Base-by-base conservation (phyloP, 108 stramenopile species). In the Aureococcus anophagefferens region DNA sequence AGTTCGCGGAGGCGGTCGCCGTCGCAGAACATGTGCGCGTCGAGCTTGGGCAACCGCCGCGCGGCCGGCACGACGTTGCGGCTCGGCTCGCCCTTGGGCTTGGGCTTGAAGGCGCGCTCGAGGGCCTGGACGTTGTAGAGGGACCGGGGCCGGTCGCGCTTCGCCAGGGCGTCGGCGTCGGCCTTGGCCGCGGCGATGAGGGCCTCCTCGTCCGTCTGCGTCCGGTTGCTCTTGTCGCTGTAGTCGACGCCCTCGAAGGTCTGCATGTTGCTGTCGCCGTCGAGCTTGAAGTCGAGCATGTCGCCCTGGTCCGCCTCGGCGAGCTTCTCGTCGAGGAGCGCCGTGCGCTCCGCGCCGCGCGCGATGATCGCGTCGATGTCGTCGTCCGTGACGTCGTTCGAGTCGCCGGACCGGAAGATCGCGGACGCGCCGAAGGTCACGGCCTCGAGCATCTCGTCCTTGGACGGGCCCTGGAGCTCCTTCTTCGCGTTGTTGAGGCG, bases 211-310 rank as follows among this genome's bases (percentile, higher is more conserved):
- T 18, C 66, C 13, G 64, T 9, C 64, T 65, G 29, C 14, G 64
- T 88, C 88, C 28, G 81, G 79, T 69, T 83, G 81, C 33, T 80
- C 79, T 66, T 81, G 77, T 33, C 79, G 74, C 46, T 70, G 84
- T 96, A 97, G 79, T 97, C 96, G 32, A 94, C 89, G 64, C 96
- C 98, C 78, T 99, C 98, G 76, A 94, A 97, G 14, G 89, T 91
- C 77, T 95, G 95, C 68, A 90, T 79, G 32, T 79, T 76, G 0
- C 79, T 81, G 40, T 85, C 85, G 0, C 93, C 95, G 72, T 97
- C 98, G n/a, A 97, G 77, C 72, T 91, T 93, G 86, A 96, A 95
- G 78, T 96, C 96, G 33, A 94, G 84, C 66, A 96, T 79, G 73
- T 96, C 94, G 45, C 95, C 95, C 82, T 96, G 95, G 64, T 95